Evolutionary conservation across 352 stramenopile genomes (phyloP).

Genomic region (Phytopythium mirpurense): DNA sequence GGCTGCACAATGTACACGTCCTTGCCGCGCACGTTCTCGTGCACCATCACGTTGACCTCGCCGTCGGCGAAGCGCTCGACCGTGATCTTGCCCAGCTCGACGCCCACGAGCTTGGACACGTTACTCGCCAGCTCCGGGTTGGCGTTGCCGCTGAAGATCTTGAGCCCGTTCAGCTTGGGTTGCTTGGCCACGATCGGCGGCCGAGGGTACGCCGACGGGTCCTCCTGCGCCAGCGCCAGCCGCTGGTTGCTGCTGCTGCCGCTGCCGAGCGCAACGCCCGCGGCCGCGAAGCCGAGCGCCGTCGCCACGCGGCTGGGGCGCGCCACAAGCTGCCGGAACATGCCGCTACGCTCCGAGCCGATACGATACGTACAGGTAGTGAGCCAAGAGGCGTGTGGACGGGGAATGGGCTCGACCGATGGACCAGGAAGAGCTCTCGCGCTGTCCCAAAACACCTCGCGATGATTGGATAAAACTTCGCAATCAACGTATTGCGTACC

Average conservation of each 20-base stretch:
- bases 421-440: too few species aligned
- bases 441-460: too few species aligned
- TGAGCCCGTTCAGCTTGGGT: constrained; percentile 90
- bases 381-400: too few species aligned
- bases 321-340: constrained; percentile 70
- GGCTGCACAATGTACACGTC: constrained; percentile 99
- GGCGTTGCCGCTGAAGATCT: constrained; percentile 98
- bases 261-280: constrained; percentile 37
- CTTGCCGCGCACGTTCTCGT: constrained; percentile 99
- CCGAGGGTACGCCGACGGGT: constrained; percentile 30
- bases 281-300: constrained; percentile 40
- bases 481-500: too few species aligned
- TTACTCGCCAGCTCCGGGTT: constrained; percentile 96
- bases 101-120: constrained; percentile 96
- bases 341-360: too few species aligned
- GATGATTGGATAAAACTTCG: too few species aligned
- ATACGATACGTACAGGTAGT: too few species aligned
- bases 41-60: constrained; percentile 99
- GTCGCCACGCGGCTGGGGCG: constrained; percentile 44
- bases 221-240: constrained; percentile 46
- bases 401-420: too few species aligned
- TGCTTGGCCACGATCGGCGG: constrained; percentile 71
- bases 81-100: constrained; percentile 97
- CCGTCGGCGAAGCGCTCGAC: constrained; percentile 98
- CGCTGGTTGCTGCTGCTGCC: constrained; percentile 19